Conservation (phyloP, 1,139 yeast species). For the Hemisphaericaspora xylofermentans region DNA sequence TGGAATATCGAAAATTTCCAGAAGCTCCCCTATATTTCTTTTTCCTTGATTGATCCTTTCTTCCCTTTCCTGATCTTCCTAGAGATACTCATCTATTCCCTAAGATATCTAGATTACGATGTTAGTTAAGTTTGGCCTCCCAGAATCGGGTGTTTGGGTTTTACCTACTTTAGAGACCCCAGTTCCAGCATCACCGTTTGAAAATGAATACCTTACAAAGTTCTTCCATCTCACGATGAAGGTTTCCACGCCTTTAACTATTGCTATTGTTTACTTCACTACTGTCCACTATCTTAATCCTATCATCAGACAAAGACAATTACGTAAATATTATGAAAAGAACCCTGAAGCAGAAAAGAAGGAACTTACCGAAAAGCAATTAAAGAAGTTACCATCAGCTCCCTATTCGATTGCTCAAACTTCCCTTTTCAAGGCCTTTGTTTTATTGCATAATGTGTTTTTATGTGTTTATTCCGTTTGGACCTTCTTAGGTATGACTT, state of each 20-base stretch:
- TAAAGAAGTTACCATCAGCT: conserved; percentile 46
- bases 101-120: conserved; percentile 3
- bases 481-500: conserved; percentile 70
- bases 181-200: conserved; percentile 40
- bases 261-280: conserved; percentile 60
- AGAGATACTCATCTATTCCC: not conserved
- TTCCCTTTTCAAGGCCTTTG: conserved; percentile 51
- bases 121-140: conserved; percentile 39
- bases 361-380: conserved; percentile 9
- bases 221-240: conserved; percentile 35
- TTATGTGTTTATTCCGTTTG: conserved; percentile 68
- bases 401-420: conserved; percentile 54
- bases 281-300: conserved; percentile 59
- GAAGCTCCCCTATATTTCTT: too few species aligned
- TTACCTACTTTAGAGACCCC: conserved; percentile 34
- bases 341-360: conserved; percentile 7
- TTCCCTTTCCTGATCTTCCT: not conserved
- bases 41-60: not conserved
- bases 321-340: conserved; percentile 18
- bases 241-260: conserved; percentile 51
- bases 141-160: conserved; percentile 32
- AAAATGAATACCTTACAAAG: conserved; percentile 23
- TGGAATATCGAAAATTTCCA: too few species aligned
- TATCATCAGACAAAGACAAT: conserved; percentile 36
- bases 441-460: conserved; percentile 59